Evolutionary conservation across 2,329 filamentous ascomycete species (phyloP).

Genomic region (Aspergillus quadricinctus): DNA sequence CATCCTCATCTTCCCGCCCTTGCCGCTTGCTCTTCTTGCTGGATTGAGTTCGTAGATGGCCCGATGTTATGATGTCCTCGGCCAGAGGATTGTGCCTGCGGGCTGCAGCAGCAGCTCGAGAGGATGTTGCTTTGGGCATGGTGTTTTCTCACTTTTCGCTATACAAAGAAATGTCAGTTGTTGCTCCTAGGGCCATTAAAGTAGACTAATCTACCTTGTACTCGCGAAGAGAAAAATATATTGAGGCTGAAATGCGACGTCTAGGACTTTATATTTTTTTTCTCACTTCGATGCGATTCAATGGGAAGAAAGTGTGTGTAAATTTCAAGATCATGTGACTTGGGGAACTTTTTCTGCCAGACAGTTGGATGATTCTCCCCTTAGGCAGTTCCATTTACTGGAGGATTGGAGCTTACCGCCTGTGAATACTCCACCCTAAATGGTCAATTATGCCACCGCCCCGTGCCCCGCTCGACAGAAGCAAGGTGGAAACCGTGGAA

Average conservation of each 20-base stretch:
- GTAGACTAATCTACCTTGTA: not conserved
- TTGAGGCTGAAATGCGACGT: not conserved
- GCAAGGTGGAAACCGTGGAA: not conserved
- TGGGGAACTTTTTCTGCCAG: slow-evolving; percentile 27
- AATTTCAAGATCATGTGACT: slow-evolving; percentile 33
- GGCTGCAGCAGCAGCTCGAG: slow-evolving; percentile 50
- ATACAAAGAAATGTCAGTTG: not conserved
- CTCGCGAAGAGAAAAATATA: not conserved
- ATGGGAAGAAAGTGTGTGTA: slow-evolving; percentile 27
- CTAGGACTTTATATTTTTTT: not conserved
- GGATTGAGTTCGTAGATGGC: slow-evolving; percentile 67
- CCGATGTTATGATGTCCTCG: slow-evolving; percentile 72
- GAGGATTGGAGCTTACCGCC: slow-evolving; percentile 14
- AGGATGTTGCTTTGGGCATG: slow-evolving; percentile 76
- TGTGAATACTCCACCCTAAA: not conserved
- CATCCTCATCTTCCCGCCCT: slow-evolving; percentile 50
- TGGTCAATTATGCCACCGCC: slow-evolving; percentile 1
- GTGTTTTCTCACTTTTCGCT: slow-evolving; percentile 7
- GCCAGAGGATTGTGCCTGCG: slow-evolving; percentile 86
- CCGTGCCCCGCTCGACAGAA: slow-evolving; percentile 6
- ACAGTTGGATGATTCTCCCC: slow-evolving; percentile 19
- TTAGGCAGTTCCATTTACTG: not conserved
- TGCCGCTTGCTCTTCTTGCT: slow-evolving; percentile 66
- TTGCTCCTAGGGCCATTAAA: not conserved
- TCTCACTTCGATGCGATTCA: slow-evolving; percentile 7